phyloP scores from a whole-genome alignment of 2,329 filamentous ascomycete genomes.

The Colletotrichum tamarilloi region DNA sequence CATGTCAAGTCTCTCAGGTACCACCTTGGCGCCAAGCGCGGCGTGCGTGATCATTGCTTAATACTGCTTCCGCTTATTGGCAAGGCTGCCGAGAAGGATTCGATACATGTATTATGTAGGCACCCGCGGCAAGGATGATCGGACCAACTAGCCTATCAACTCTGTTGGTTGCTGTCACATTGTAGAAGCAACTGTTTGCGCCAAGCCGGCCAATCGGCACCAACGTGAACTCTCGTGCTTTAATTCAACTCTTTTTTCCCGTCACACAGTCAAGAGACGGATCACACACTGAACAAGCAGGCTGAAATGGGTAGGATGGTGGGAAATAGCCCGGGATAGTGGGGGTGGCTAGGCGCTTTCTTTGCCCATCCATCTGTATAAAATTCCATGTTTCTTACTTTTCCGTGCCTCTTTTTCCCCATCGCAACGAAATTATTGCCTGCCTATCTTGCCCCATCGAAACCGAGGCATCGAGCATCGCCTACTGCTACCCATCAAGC shows the following conservation, averaged over 20 bases:
- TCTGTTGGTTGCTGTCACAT: not conserved
- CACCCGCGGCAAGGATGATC: not conserved
- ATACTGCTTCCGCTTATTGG: constrained; percentile 28
- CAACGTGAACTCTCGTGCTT: not conserved
- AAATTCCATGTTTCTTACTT: not conserved
- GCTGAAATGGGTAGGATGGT: not conserved
- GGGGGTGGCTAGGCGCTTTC: not conserved
- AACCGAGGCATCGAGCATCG: not conserved
- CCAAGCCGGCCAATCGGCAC: not conserved
- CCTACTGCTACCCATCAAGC: not conserved
- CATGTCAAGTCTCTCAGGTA: not conserved
- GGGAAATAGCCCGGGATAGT: not conserved
- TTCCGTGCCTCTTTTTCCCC: not conserved
- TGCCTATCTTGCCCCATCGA: not conserved
- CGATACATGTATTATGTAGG: not conserved
- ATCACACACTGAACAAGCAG: not conserved
- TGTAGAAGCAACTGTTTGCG: not conserved
- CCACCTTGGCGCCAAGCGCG: not conserved
- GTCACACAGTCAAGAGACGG: not conserved
- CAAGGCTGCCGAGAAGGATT: constrained; percentile 10
- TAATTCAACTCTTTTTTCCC: not conserved
- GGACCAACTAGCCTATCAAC: not conserved
- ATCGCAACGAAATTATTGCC: not conserved
- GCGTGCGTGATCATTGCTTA: not conserved
- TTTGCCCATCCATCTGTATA: not conserved